Percentiles rank a stretch among this genome's conserved stretches.
Evolutionary conservation across 352 stramenopile genomes (phyloP).

Genomic region (Phytopythium litorale): DNA sequence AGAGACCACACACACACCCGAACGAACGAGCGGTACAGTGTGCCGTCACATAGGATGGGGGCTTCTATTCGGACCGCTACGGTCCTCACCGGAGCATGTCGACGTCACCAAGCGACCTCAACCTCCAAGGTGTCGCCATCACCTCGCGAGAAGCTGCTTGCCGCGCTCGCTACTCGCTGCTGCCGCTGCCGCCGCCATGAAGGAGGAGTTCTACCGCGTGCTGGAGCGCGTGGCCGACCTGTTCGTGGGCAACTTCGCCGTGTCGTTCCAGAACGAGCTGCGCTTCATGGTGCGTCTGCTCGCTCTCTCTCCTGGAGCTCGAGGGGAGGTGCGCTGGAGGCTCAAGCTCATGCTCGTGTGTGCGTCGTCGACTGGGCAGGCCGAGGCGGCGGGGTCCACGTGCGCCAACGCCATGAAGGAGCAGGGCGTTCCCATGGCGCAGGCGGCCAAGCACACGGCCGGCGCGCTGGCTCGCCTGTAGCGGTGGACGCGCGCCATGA

Average conservation of each 20-base stretch:
- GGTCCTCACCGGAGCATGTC: too few relatives aligned
- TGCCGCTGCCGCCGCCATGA: constrained; percentile 33
- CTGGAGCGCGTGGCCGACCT: constrained; percentile 67
- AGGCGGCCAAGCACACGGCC: constrained; percentile 66
- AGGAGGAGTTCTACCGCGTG: constrained; percentile 50
- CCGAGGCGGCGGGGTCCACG: constrained; percentile 60
- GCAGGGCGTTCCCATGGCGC: constrained; percentile 70
- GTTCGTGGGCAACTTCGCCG: constrained; percentile 77
- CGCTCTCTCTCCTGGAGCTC: neutral
- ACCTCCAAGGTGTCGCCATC: too few relatives aligned
- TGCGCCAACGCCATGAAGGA: constrained; percentile 54
- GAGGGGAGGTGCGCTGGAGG: neutral
- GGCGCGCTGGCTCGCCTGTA: constrained; percentile 61
- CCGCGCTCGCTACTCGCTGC: neutral
- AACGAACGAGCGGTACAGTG: too few relatives aligned
- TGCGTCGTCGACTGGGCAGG: constrained; percentile 30
- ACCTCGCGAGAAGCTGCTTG: too few relatives aligned
- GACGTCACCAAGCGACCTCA: too few relatives aligned
- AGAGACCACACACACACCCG: too few relatives aligned
- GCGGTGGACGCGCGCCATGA: neutral
- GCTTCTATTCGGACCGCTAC: too few relatives aligned
- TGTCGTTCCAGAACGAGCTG: constrained; percentile 83
- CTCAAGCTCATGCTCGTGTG: neutral
- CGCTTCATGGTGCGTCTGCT: constrained; percentile 68
- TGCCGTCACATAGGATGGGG: too few relatives aligned